These are phyloP conservation scores for Trichophyton schoenleinii DNA, from an alignment of 2,329 filamentous ascomycete species.

Conservation along the genomic window DNA sequence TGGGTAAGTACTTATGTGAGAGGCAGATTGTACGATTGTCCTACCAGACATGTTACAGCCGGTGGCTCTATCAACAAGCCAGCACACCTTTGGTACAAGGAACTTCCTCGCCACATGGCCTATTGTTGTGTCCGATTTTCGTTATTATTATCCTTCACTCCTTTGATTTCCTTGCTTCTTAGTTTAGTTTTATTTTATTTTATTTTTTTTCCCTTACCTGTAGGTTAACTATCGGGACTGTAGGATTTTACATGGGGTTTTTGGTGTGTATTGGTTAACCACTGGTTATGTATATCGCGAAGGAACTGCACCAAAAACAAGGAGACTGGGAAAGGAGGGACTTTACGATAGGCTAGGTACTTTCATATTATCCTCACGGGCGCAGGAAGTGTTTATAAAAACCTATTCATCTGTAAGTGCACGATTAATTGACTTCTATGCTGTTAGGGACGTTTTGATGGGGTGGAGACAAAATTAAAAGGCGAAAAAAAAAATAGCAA, in stretches of 20 bases:
- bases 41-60: not conserved
- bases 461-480: not conserved
- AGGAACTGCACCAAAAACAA: not conserved
- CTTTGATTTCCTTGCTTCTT: not conserved
- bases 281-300: not conserved
- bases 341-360: not conserved
- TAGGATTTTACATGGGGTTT: not conserved
- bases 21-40: not conserved
- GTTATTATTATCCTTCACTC: not conserved
- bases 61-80: not conserved
- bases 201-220: not conserved
- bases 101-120: not conserved
- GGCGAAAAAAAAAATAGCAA: conserved; percentile 5
- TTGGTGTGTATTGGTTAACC: not conserved
- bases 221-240: not conserved
- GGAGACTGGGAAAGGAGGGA: not conserved
- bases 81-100: not conserved
- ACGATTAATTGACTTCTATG: no score
- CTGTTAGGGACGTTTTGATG: not conserved
- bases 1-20: not conserved
- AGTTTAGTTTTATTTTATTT: not conserved
- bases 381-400: not conserved
- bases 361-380: not conserved
- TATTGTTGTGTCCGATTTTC: not conserved
- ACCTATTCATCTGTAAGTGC: not conserved